Conservation (phyloP, 495 filamentous ascomycete species). For the Trichoderma gamsii region DNA sequence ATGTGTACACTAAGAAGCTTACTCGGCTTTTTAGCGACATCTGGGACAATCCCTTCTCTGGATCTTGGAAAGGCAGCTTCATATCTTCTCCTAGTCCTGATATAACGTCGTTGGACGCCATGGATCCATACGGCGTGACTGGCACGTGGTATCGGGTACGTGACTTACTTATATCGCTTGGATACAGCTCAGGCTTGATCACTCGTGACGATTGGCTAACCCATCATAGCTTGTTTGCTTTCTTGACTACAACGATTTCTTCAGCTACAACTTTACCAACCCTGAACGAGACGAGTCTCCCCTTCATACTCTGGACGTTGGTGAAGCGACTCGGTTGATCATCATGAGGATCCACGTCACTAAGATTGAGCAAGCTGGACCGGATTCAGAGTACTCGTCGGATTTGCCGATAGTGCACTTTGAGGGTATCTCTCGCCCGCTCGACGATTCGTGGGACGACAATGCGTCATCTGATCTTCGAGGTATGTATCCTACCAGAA, state of each 20-base stretch:
- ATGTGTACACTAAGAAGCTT: conserved; percentile 42
- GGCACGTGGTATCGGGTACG: conserved; percentile 53
- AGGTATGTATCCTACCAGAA: conserved; percentile 25
- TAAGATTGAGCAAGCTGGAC: conserved; percentile 44
- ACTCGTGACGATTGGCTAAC: neutral
- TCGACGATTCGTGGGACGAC: conserved; percentile 53
- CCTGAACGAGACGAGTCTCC: conserved; percentile 29
- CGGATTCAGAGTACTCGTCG: conserved; percentile 38
- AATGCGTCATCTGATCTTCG: conserved; percentile 51
- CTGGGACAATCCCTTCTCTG: conserved; percentile 50
- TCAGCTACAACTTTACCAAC: conserved; percentile 51
- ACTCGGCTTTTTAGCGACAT: conserved; percentile 37
- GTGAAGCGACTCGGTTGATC: conserved; percentile 59
- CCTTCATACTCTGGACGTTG: conserved; percentile 43
- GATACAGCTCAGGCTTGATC: conserved; percentile 16
- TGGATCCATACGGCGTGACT: conserved; percentile 55
- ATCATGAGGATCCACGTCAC: conserved; percentile 53
- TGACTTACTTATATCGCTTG: conserved; percentile 14
- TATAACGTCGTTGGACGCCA: conserved; percentile 34
- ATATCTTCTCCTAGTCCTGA: conserved; percentile 24
- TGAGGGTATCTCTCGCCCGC: conserved; percentile 45
- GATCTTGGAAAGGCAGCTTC: conserved; percentile 45
- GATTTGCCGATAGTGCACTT: conserved; percentile 54
- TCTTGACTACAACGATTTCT: conserved; percentile 58
- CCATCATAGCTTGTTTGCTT: conserved; percentile 43